phyloP scores from a whole-genome alignment of 106 monocot species.

The Cymbidium sinense region DNA sequence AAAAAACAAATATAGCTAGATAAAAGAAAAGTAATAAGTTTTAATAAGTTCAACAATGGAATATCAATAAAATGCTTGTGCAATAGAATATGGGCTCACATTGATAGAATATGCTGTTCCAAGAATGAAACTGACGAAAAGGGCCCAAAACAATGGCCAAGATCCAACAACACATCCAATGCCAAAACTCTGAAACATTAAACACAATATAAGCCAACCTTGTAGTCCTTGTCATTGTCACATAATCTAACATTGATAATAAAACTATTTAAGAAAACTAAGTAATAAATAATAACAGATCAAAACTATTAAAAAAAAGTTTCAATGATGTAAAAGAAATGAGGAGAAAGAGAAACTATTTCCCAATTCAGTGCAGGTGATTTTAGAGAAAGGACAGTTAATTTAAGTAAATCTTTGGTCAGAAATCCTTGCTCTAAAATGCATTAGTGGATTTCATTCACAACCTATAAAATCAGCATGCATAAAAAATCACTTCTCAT shows the following conservation, averaged over 20 bases:
- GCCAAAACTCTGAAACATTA: constrained; percentile 79
- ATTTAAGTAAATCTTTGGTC: background rate
- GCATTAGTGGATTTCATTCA: background rate
- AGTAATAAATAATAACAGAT: background rate
- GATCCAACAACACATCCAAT: constrained; percentile 82
- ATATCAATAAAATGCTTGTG: background rate
- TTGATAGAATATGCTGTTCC: constrained; percentile 93
- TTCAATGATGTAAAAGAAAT: too few species aligned
- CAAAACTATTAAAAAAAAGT: too few species aligned
- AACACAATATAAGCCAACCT: background rate
- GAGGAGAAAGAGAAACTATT: too few species aligned
- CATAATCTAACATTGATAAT: background rate
- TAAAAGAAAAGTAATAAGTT: background rate
- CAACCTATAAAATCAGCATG: background rate
- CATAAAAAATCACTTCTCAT: background rate
- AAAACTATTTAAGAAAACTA: too few species aligned
- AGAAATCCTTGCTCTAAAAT: background rate
- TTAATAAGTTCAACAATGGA: background rate
- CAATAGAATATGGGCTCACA: constrained; percentile 37
- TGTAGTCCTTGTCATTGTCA: background rate
- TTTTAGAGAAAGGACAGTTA: too few species aligned
- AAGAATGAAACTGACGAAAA: constrained; percentile 93
- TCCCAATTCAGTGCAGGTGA: too few species aligned
- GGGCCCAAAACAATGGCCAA: constrained; percentile 92
- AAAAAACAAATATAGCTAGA: background rate